Percentiles rank a stretch among this genome's conserved stretches.
Conservation (phyloP, 179 eudicot genomes). For the Spergularia azorica region DNA sequence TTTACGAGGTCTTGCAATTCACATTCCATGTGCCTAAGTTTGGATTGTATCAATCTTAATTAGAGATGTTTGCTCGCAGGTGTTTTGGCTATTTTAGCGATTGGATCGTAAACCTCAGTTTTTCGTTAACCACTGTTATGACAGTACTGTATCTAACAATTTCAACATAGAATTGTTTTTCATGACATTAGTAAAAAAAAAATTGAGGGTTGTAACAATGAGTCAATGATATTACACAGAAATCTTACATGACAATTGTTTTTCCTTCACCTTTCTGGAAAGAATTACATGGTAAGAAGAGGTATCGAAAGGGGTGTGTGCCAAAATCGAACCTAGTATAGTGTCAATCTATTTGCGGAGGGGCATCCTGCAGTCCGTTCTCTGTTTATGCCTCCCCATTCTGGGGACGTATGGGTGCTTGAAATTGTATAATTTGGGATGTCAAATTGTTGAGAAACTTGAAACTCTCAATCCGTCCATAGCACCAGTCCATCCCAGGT, state of each 20-base stretch:
- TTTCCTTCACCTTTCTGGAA: too few relatives aligned
- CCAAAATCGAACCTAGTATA: too few relatives aligned
- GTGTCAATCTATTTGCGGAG: background rate
- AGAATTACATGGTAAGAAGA: too few relatives aligned
- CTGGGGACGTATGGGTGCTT: slow-evolving; percentile 1
- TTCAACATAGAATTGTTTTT: too few relatives aligned
- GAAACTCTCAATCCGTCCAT: background rate
- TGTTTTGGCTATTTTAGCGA: background rate
- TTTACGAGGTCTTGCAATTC: background rate
- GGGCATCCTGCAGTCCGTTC: background rate
- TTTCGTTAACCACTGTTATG: too few relatives aligned
- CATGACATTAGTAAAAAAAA: too few relatives aligned
- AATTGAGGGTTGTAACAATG: too few relatives aligned
- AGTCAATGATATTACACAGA: too few relatives aligned
- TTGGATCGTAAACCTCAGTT: background rate
- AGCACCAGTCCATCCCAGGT: background rate
- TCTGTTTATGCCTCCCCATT: slow-evolving; percentile 5
- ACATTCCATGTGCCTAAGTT: background rate
- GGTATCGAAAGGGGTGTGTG: background rate
- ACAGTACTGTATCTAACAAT: too few relatives aligned
- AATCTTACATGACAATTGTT: too few relatives aligned
- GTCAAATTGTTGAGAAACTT: background rate
- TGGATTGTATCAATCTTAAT: background rate
- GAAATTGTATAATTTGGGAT: background rate
- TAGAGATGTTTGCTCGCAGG: background rate